Conservation (phyloP, 2,329 filamentous ascomycete species). For the Penicillium sumatraense region DNA sequence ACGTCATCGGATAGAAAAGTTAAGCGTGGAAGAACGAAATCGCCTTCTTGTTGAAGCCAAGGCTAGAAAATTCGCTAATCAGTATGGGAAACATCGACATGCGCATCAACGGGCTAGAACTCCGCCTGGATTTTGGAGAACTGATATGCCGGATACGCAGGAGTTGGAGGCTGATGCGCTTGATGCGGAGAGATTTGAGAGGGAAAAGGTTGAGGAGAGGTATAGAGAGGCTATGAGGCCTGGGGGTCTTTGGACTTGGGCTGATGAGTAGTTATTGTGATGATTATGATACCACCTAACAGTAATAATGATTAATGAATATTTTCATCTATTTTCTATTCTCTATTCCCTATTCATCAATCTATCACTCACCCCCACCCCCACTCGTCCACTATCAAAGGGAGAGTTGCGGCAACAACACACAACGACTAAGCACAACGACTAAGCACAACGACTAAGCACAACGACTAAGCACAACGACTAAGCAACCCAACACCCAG, state of each 20-base stretch:
- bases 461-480: no score
- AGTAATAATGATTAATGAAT: no score
- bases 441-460: no score
- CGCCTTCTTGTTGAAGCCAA: conserved; percentile 76
- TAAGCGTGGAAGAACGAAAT: conserved; percentile 65
- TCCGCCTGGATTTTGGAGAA: conserved; percentile 88
- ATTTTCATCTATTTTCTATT: no score
- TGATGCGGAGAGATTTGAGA: conserved; percentile 67
- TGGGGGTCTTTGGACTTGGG: conserved; percentile 78
- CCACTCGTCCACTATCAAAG: no score
- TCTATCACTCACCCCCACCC: no score
- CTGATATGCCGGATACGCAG: conserved; percentile 88
- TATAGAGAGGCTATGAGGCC: conserved; percentile 80
- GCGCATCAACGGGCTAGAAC: conserved; percentile 71
- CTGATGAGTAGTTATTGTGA: conserved; percentile 65
- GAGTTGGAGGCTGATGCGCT: conserved; percentile 69
- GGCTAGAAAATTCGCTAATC: conserved; percentile 72
- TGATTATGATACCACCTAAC: background rate
- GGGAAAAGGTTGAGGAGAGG: conserved; percentile 69
- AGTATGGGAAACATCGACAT: conserved; percentile 77
- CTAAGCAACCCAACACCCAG: no score
- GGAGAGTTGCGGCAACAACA: no score
- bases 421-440: no score
- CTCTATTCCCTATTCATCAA: no score
- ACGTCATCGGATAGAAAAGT: conserved; percentile 42